Base-by-base conservation (phyloP, 2,329 filamentous ascomycete species). In the Xylaria sp. region DNA sequence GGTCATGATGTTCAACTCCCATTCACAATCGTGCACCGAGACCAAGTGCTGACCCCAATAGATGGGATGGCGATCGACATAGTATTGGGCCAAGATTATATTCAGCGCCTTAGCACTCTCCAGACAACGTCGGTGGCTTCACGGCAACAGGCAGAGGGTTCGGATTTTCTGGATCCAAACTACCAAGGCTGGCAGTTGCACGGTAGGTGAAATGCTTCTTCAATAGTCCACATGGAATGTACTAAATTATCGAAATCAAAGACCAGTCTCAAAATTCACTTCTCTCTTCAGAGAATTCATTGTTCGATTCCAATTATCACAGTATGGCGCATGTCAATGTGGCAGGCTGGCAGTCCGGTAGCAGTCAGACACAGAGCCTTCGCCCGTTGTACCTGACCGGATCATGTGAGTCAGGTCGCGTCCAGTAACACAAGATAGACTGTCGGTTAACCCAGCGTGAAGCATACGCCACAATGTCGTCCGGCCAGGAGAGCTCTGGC, bases 1-100 rank as follows among this genome's bases (percentile, higher is more conserved):
- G 31, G 13, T 1, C 49, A 25, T 13, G 39, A 36, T 3, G 31
- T 41, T 15, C 2, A 5, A 7, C 7, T 56, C 0, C 25, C 8
- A 3, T 15, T 66, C 7, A 3, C 41, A 0, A 54, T 66, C 7
- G 0, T 61, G 1, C 1, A 23, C 31, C 57, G 64, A 9, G 15
- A 41, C 1, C 28, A 8, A 2, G 2, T 13, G 39, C 3, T 2
- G 20, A 28, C 2, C 6, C 1, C 2, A 20, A 31, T 2, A 15
- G 10, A 13, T 1, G 15, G 31, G 49, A 51, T 3, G 33, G 10
- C 41, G 18, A 15, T 61, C 9, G 57, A 61, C 13, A 13, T 66
- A 12, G 57, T 66, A 10, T n/a, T 66, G 3, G 54, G 64, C 3
- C 25, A 23, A 2, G 39, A 61, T 25, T 66, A 61, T n/a, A 3